A percentile compares a stretch with the other conserved stretches of the same genome.
Conservation (phyloP, 129 eudicot species). For the Flaveria trinervia region DNA sequence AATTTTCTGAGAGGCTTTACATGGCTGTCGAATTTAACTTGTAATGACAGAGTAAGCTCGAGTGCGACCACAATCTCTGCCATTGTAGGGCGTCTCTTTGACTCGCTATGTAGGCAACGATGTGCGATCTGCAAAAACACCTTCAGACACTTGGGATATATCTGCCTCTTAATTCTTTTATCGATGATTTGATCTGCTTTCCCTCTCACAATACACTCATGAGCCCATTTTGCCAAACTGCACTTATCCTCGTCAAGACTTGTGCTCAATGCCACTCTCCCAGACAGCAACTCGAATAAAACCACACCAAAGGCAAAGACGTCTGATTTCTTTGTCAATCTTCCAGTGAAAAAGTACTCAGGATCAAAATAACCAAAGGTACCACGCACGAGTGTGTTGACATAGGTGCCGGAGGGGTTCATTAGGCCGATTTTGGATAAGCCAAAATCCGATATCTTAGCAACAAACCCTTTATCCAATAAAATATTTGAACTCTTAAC, state of each 20-base stretch:
- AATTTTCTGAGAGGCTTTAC: background rate
- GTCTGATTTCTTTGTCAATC: slow-evolving; percentile 5
- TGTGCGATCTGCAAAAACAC: slow-evolving; percentile 27
- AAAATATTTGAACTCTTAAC: slow-evolving; percentile 1
- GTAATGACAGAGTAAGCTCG: slow-evolving; percentile 29
- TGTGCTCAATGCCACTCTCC: slow-evolving; percentile 9
- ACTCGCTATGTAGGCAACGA: slow-evolving; percentile 30
- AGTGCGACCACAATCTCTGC: slow-evolving; percentile 39
- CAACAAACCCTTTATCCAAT: background rate
- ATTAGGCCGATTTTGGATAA: slow-evolving; percentile 1
- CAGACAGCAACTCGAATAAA: background rate
- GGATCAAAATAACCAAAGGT: slow-evolving; percentile 19
- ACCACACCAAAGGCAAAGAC: slow-evolving; percentile 12
- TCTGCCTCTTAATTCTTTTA: slow-evolving; percentile 10
- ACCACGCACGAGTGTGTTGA: background rate
- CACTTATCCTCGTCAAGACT: slow-evolving; percentile 13
- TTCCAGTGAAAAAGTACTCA: slow-evolving; percentile 8
- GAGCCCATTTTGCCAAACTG: slow-evolving; percentile 25
- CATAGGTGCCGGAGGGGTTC: slow-evolving; percentile 1
- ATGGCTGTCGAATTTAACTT: slow-evolving; percentile 4
- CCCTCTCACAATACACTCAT: slow-evolving; percentile 20
- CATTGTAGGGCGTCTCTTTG: slow-evolving; percentile 43
- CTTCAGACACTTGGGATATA: slow-evolving; percentile 24
- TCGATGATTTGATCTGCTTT: slow-evolving; percentile 28
- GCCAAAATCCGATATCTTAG: slow-evolving; percentile 2